Conservation (phyloP, 257 asterid genomes). For the Przewalskia tangutica region DNA sequence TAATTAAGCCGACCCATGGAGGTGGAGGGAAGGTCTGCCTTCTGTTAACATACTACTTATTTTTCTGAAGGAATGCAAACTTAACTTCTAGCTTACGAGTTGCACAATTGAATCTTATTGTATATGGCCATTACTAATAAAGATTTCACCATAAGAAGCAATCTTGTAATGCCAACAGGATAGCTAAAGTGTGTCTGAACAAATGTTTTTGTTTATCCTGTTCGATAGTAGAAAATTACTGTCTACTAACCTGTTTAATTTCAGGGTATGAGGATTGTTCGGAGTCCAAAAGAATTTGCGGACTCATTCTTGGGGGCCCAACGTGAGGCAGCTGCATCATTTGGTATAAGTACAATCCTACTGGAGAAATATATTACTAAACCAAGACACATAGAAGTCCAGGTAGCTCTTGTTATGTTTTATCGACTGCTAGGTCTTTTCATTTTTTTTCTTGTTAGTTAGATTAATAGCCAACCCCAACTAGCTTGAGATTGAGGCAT, state of each 20-base stretch:
- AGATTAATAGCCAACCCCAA: not conserved
- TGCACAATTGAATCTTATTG: not conserved
- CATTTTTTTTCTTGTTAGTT: not conserved
- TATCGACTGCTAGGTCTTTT: not conserved
- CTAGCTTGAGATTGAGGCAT: not conserved
- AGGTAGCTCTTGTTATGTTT: conserved; percentile 41
- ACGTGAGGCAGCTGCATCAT: conserved; percentile 99
- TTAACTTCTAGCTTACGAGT: not conserved
- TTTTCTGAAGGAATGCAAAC: not conserved
- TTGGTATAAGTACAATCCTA: conserved; percentile 76
- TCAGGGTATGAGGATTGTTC: conserved; percentile 98
- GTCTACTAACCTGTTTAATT: conserved; percentile 16
- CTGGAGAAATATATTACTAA: conserved; percentile 92
- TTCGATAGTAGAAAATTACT: not conserved
- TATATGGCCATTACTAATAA: not conserved
- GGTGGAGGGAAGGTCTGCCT: conserved; percentile 91
- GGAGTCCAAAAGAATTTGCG: conserved; percentile 60
- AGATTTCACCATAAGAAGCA: not conserved
- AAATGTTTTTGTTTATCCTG: not conserved
- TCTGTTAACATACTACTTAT: not conserved
- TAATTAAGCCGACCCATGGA: conserved; percentile 98
- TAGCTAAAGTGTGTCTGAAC: not conserved
- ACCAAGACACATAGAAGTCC: conserved; percentile 98
- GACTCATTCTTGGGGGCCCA: conserved; percentile 93
- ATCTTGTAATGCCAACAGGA: not conserved